Base-by-base conservation (phyloP, 2,329 filamentous ascomycete species). In the Venturia pyrina region DNA sequence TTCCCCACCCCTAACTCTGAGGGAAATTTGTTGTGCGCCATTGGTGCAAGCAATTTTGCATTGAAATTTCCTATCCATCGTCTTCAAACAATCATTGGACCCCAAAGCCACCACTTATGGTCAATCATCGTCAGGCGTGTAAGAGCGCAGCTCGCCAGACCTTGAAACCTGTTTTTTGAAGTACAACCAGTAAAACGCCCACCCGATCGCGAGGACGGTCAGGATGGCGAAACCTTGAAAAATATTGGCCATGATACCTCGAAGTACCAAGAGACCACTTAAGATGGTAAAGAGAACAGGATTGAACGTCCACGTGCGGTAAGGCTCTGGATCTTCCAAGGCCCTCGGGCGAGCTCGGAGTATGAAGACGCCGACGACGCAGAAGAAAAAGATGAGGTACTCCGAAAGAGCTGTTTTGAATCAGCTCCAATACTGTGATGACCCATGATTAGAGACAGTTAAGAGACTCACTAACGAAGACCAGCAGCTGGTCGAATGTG, bases 331-430 rank as follows among this genome's bases (percentile, higher is more conserved):
- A n/a, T 48, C 46, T 24, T 17, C 46, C 19, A 21, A 2, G n/a
- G 46, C n/a, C 11, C 21, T 48, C 8, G 19, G 46, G 0, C 82
- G 79, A 65, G 79, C 79, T 13, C 85, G 80, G 53, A 88, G 73
- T 17, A 87, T 74, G 11, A 87, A 76, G 0, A 84, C 80, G 0
- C 85, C 85, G 0, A 86, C 69, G 0, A 87, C 84, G 0, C 85
- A 84, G 37, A 86, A 77, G 70, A 87, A 85, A 75, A 87, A 87
- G 73, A 87, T 87, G 0, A 85, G 81, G 11, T 62, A 62, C 69
- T 85, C 83, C 19, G 82, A 83, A 3, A 85, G 74, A 0, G 8
- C 41, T 43, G 41, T 43, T 17, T 43, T 17, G 10, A 1, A 43
- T 43, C 41, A 43, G 41, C 10, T 43, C 10, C 41, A 43, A 17